Conservation (phyloP, 441 rosid genomes). For the Populus tomentosa region DNA sequence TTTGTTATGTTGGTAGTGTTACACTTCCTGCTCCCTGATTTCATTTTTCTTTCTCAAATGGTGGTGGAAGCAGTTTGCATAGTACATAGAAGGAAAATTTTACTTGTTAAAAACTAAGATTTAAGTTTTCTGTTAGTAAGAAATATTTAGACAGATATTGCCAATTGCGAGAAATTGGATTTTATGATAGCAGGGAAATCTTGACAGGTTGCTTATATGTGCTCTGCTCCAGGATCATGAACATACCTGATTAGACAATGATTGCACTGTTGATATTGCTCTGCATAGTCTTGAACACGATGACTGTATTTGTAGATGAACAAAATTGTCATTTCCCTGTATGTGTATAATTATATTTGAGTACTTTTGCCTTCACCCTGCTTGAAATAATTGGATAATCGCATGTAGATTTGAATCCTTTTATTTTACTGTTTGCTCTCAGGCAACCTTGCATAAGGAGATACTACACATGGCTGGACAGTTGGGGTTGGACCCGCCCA, state of each 20-base stretch:
- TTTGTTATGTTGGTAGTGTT: neutral
- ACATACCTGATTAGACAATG: neutral
- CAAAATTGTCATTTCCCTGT: neutral
- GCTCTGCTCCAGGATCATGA: constrained; percentile 4
- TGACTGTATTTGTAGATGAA: neutral
- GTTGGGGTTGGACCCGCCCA: constrained; percentile 89
- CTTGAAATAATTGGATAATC: neutral
- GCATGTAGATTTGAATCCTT: neutral
- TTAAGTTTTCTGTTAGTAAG: neutral
- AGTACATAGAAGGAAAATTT: neutral
- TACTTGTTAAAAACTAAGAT: neutral
- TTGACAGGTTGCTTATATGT: neutral
- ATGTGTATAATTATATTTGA: neutral
- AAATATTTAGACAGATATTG: neutral
- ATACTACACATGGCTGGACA: constrained; percentile 97
- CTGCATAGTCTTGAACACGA: neutral
- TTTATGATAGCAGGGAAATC: neutral
- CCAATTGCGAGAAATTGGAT: neutral
- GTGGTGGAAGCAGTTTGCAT: neutral
- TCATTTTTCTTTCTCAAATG: neutral
- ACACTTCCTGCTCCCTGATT: neutral
- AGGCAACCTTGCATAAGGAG: constrained; percentile 90
- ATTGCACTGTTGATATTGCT: neutral
- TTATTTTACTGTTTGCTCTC: constrained; percentile 12
- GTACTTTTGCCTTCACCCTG: neutral